Base-by-base conservation (phyloP, 352 stramenopile genomes). In the Albugo laibachii region DNA sequence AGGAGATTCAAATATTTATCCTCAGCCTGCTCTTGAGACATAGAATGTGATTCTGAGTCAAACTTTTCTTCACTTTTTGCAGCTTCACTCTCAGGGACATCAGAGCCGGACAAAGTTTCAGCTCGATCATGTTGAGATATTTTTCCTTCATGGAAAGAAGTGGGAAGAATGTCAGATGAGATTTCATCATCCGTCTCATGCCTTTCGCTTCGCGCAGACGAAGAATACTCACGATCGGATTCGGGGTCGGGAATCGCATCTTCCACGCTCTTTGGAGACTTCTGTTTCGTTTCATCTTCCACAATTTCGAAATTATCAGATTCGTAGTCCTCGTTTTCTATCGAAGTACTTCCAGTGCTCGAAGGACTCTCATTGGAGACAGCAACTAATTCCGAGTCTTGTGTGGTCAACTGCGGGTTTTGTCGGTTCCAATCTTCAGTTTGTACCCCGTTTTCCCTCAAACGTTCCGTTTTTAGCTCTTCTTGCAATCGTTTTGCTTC, bases 381-480 rank as follows among this genome's bases (percentile, higher is more conserved):
- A 34, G 12, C 4, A 38, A 6, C 45, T 15, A 49, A 5, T 38
- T 37, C 5, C 21, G 16, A 24, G 24, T 16, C 42, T 13, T 37
- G 38, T 21, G 2, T 8, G 16, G 38, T 19, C 38, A 21, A 21
- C 38, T 43, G 38, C 19, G 16, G 38, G 8, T 43, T 21, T 19
- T 43, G 16, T 8, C 38, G 38, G 4, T 11, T 6, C 13, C 46
- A 37, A n/a, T 38, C 2, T 11, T 80, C 68, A 1, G 73, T 85
- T 34, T 85, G 73, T 0, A 62, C 59, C 5, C 56, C 65, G 6
- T 50, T 65, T 39, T 85, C 73, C 13, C 68, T 54, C 19, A 62
- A 38, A 4, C 52, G 59, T 5, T 59, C 68, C 10, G 21, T 21
- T n/a, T 50, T 64, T 0, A 69, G 27, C 31, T 66, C 51, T 14